Evolutionary conservation across 2,329 filamentous ascomycete genomes (phyloP).

Genomic region (Neopestalotiopsis rosae): DNA sequence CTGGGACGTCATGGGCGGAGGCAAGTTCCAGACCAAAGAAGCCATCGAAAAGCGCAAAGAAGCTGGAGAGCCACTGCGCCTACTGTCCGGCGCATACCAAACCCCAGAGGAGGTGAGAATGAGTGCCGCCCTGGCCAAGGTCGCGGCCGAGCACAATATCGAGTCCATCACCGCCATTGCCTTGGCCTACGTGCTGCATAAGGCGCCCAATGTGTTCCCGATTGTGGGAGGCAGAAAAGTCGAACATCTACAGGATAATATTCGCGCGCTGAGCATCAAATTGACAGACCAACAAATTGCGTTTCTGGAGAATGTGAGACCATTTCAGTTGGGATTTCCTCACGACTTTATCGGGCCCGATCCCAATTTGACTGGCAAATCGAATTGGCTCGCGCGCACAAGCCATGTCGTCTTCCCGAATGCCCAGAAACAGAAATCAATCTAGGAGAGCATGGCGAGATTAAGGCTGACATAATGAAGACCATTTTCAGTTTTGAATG

Average conservation of each 20-base stretch:
- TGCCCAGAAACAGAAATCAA: neutral
- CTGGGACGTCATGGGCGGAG: constrained; percentile 62
- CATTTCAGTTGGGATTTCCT: constrained; percentile 60
- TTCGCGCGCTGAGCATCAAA: constrained; percentile 52
- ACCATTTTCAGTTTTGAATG: neutral
- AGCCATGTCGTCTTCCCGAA: constrained; percentile 15
- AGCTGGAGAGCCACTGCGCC: constrained; percentile 9
- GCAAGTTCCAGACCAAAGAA: constrained; percentile 47
- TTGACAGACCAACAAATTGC: constrained; percentile 53
- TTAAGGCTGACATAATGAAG: no score
- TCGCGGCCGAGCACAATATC: constrained; percentile 16
- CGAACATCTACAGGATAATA: constrained; percentile 55
- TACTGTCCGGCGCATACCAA: neutral
- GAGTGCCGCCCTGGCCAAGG: constrained; percentile 14
- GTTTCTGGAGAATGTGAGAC: constrained; percentile 52
- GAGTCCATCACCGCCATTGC: constrained; percentile 11
- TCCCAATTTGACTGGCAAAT: constrained; percentile 11
- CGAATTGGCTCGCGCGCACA: constrained; percentile 13
- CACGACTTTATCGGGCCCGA: constrained; percentile 33
- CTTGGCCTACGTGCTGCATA: constrained; percentile 14
- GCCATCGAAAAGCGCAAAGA: constrained; percentile 14
- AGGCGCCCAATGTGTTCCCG: constrained; percentile 52
- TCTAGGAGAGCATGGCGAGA: neutral
- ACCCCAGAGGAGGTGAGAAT: constrained; percentile 11
- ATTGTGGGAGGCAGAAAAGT: constrained; percentile 54